Conservation (phyloP, 108 stramenopile genomes). For the Pseudonitzschia pungens region DNA sequence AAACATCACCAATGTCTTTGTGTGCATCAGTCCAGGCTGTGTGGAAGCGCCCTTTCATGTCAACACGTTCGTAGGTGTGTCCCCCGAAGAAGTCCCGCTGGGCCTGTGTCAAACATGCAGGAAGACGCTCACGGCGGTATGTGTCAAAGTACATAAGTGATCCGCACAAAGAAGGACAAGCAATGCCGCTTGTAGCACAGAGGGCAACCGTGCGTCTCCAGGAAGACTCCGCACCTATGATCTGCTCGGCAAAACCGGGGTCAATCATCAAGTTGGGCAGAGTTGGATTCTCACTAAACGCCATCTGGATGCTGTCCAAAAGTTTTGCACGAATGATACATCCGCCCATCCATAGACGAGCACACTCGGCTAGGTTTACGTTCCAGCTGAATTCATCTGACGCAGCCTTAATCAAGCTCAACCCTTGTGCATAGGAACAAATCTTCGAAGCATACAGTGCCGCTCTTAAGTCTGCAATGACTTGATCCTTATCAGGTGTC, state of each 20-base stretch:
- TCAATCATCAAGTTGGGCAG: slow-evolving; percentile 82
- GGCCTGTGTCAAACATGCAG: slow-evolving; percentile 88
- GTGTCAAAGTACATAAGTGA: slow-evolving; percentile 91
- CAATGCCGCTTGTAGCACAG: slow-evolving; percentile 76
- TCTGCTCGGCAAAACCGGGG: slow-evolving; percentile 65
- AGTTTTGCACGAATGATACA: slow-evolving; percentile 90
- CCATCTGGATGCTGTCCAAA: slow-evolving; percentile 74
- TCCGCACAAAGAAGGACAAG: slow-evolving; percentile 80
- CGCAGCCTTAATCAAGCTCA: slow-evolving; percentile 83
- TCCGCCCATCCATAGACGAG: slow-evolving; percentile 91
- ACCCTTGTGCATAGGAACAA: slow-evolving; percentile 91
- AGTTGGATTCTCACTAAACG: slow-evolving; percentile 54
- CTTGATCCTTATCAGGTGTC: slow-evolving; percentile 69
- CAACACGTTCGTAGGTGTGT: slow-evolving; percentile 86
- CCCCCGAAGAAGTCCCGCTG: slow-evolving; percentile 96
- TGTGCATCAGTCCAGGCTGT: slow-evolving; percentile 66
- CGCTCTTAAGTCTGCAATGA: slow-evolving; percentile 76
- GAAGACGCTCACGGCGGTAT: slow-evolving; percentile 73
- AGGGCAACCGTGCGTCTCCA: slow-evolving; percentile 90
- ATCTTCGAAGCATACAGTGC: slow-evolving; percentile 91
- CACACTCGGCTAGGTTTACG: slow-evolving; percentile 81
- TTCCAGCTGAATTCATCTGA: slow-evolving; percentile 81
- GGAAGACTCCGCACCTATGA: slow-evolving; percentile 57
- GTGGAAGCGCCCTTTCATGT: slow-evolving; percentile 55
- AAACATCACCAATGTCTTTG: slow-evolving; percentile 77